Base-by-base conservation (phyloP, 2,329 filamentous ascomycete genomes). In the Colletotrichum tamarilloi region DNA sequence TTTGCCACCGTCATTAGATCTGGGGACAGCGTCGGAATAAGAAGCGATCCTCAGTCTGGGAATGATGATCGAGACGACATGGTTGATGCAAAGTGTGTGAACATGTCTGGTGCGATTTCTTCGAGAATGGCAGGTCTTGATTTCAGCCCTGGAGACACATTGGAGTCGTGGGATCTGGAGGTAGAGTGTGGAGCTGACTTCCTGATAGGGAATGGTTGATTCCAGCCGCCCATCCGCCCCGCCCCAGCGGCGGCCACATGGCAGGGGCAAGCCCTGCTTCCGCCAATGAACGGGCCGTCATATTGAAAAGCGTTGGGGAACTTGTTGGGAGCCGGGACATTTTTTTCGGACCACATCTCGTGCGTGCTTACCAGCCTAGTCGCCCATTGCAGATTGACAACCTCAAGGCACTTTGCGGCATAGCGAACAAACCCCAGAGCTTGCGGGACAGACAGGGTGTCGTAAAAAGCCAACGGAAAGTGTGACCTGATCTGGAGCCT, bases 241-340 rank as follows among this genome's bases (percentile, higher is more conserved):
- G 26, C 71, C 67, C 71, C 71, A 71, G 67, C 59, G 60, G 60
- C 55, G 24, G 57, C 67, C 71, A 65, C 67, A 73, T 62, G 60
- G 67, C 67, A 73, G 56, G 70, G 70, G 35, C 24, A 9, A 12
- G 1, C 67, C 70, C 71, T 60, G 62, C 30, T 32, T 38, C n/a
- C 30, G 53, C 71, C 71, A 73, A 73, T 71, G 67, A 73, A 19
- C 42, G 32, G 38, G 32, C 60, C 46, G 60, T 38, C 60, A 73
- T 65, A 66, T 62, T 56, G 49, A 71, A 73, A 73, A 73, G 71
- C 71, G 71, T 73, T 73, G 71, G 71, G 70, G 60, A 70, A 70
- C 55, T 73, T 73, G 71, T 73, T 73, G 71, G 71, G 71, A 71
- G 62, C 60, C 24, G 60, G 71, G 71, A 38, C 60, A 26, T 71